These are phyloP conservation scores for Phyllostachys edulis DNA, from an alignment of 176 grass and related monocot genomes.

Conservation along the genomic window DNA sequence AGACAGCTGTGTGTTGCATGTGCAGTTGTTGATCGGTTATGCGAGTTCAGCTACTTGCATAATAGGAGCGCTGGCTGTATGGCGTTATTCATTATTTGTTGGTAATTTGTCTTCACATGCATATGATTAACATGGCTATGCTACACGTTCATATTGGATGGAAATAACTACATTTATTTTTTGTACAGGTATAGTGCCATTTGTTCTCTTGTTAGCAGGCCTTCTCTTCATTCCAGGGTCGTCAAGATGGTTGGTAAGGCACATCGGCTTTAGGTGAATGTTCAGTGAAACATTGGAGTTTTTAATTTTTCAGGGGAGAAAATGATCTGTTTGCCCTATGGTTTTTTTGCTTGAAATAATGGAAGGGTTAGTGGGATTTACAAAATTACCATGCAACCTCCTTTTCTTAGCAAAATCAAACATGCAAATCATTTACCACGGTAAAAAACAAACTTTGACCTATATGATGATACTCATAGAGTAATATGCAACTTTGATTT, in stretches of 20 bases:
- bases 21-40: slow-evolving; percentile 59
- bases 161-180: not conserved
- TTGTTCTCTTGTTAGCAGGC: slow-evolving; percentile 46
- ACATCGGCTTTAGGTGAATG: not conserved
- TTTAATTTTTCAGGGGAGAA: not conserved
- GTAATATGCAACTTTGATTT: slow-evolving; percentile 3
- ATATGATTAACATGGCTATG: slow-evolving; percentile 17
- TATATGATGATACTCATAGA: not conserved
- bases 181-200: slow-evolving; percentile 58
- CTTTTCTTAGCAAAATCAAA: not conserved
- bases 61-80: slow-evolving; percentile 58
- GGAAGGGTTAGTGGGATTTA: not conserved
- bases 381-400: not conserved
- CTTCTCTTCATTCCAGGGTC: slow-evolving; percentile 79
- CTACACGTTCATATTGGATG: not conserved
- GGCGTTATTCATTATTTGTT: slow-evolving; percentile 55
- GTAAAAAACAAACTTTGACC: not conserved
- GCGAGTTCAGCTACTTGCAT: slow-evolving; percentile 61
- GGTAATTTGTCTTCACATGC: slow-evolving; percentile 41
- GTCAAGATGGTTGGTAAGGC: slow-evolving; percentile 77
- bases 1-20: not conserved
- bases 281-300: not conserved
- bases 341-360: not conserved
- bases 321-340: not conserved
- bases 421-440: not conserved